Evolutionary conservation across 192 early-diverging fungal genomes (phyloP).

Genomic region (Podila verticillata): DNA sequence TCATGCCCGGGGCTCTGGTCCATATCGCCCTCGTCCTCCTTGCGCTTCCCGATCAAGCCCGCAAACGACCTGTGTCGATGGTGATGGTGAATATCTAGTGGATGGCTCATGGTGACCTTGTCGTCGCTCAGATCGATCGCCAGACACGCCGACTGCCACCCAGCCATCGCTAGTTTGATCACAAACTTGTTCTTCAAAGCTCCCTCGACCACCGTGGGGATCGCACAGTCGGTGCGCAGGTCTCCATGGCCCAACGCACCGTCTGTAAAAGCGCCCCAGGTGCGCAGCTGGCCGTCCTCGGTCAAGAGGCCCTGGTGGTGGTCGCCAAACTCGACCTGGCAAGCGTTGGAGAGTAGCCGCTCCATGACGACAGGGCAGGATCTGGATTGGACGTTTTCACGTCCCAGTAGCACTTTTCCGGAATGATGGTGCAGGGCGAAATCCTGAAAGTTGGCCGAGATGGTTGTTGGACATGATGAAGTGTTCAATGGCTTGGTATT

Average conservation of each 20-base stretch:
- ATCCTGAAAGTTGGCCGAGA: conserved; percentile 27
- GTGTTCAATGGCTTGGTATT: background rate
- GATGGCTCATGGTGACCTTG: background rate
- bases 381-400: conserved; percentile 10
- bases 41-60: background rate
- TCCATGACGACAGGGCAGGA: conserved; percentile 20
- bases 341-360: conserved; percentile 16
- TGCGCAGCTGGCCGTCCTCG: conserved; percentile 31
- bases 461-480: conserved; percentile 9
- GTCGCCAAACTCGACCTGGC: conserved; percentile 39
- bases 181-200: conserved; percentile 36
- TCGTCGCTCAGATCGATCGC: conserved; percentile 44
- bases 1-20: background rate
- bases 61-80: no score
- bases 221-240: conserved; percentile 7
- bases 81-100: no score
- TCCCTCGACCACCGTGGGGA: conserved; percentile 33
- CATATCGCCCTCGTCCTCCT: background rate
- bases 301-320: conserved; percentile 39
- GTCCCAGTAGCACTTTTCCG: conserved; percentile 30
- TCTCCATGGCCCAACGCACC: conserved; percentile 40
- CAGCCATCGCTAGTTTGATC: conserved; percentile 27
- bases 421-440: conserved; percentile 38
- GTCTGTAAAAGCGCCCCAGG: conserved; percentile 31
- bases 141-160: conserved; percentile 38